Base-by-base conservation (phyloP, 2,329 filamentous ascomycete species). In the Harringtonia lauricola region DNA sequence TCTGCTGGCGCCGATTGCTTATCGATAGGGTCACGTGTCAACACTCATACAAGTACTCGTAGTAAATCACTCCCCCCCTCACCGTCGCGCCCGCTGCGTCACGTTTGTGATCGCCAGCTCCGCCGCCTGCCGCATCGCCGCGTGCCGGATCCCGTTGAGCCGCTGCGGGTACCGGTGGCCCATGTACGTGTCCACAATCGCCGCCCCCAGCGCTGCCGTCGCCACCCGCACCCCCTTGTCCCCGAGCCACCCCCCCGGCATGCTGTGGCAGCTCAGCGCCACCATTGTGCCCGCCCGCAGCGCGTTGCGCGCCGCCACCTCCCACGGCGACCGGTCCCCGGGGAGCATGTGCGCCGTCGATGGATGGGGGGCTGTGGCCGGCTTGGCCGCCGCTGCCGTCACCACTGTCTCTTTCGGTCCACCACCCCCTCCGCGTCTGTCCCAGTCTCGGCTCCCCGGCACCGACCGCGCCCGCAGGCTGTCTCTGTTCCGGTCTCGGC, bases 161-260 rank as follows among this genome's bases (percentile, higher is more conserved):
- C 39, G 48, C 8, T 51, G 39, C 3, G 54, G 55, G 21, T 50
- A 47, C 18, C 46, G 47, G 15, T 51, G 43, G 19, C 26, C 36
- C 28, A 57, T 49, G 39, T 53, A 51, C 5, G 54, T 53, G 38
- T 57, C 55, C 14, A 57, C 53, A n/a, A 57, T 42, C 4, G 55
- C 55, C 0, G 55, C 51, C 1, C 54, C 53, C 12, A 57, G 48
- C 6, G 54, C 55, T 0, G 55, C 55, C 30, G 54, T 55, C 9
- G 51, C 55, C 21, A 57, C 51, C 14, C 50, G 52, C 15, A 48
- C 40, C 8, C 53, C 55, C 39, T 56, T 56, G 39, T 49, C 45
- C 31, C 53, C 44, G 15, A 55, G 19, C 55, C 55, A 56, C 5
- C 43, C 39, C 24, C 53, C 54, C 2, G 51, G 51, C 15, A 43